Conservation (phyloP, 2,329 filamentous ascomycete genomes). For the Ophidiomyces ophidiicola region DNA sequence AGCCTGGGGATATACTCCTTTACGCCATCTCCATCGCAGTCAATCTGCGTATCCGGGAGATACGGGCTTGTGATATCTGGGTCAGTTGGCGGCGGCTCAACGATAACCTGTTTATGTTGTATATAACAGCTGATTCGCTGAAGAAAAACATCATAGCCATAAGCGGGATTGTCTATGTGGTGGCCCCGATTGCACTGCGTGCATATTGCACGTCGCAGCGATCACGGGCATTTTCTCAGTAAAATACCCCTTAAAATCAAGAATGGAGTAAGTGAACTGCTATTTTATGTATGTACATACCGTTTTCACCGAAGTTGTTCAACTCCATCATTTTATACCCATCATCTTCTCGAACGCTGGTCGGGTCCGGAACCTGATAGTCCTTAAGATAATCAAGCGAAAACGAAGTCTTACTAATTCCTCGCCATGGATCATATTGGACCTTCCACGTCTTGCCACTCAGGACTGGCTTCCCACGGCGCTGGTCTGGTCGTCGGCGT, state of each 20-base stretch:
- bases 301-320: conserved; percentile 36
- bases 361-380: conserved; percentile 22
- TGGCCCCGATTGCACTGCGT: conserved; percentile 5
- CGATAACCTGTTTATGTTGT: conserved; percentile 36
- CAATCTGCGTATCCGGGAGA: conserved; percentile 25
- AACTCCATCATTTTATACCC: conserved; percentile 40
- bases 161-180: conserved; percentile 29
- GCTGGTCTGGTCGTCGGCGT: conserved; percentile 36
- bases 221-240: too few species aligned
- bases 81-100: conserved; percentile 26
- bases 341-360: conserved; percentile 15
- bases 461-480: conserved; percentile 42
- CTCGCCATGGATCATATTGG: conserved; percentile 41
- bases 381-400: conserved; percentile 42
- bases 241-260: too few species aligned
- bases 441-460: conserved; percentile 41
- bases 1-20: conserved; percentile 32
- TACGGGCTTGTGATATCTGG: conserved; percentile 38
- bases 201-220: neutral
- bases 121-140: conserved; percentile 41
- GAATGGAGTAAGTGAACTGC: too few species aligned
- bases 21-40: conserved; percentile 23
- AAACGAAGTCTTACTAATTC: conserved; percentile 39
- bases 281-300: conserved; percentile 14
- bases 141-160: conserved; percentile 40